phyloP scores from a whole-genome alignment of 2,329 filamentous ascomycete species.

The Sporothrix dimorphospora region DNA sequence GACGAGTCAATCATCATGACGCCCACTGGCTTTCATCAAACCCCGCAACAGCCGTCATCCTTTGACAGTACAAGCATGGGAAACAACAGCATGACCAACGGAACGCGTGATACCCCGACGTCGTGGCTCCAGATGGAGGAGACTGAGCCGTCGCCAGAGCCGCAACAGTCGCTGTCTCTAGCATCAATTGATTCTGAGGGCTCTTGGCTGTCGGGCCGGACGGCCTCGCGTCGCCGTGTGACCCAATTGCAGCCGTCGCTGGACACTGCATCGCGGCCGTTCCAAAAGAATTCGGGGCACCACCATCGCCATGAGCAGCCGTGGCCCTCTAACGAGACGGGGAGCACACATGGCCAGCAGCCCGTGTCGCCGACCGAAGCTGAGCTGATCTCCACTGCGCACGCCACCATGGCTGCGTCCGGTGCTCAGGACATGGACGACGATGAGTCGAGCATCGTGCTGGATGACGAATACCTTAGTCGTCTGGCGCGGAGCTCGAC shows the following conservation, averaged over 20 bases:
- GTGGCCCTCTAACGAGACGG: conserved; percentile 52
- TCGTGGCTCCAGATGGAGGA: conserved; percentile 45
- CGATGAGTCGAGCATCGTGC: conserved; percentile 58
- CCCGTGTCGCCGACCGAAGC: conserved; percentile 39
- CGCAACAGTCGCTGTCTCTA: conserved; percentile 79
- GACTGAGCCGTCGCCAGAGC: conserved; percentile 56
- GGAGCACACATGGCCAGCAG: conserved; percentile 48
- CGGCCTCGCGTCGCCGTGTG: conserved; percentile 47
- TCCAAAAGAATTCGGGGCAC: conserved; percentile 46
- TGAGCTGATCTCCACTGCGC: not conserved
- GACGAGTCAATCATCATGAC: conserved; percentile 33
- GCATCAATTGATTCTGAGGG: conserved; percentile 95
- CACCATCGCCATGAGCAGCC: conserved; percentile 51
- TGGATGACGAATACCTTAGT: conserved; percentile 76
- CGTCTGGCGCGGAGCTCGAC: conserved; percentile 46
- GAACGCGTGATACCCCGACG: conserved; percentile 49
- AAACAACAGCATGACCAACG: conserved; percentile 36
- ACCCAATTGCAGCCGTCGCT: conserved; percentile 46
- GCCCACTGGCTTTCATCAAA: conserved; percentile 36
- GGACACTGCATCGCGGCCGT: conserved; percentile 57
- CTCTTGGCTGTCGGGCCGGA: conserved; percentile 87
- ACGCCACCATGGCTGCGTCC: not conserved
- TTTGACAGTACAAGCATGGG: conserved; percentile 26
- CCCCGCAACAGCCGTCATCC: conserved; percentile 31
- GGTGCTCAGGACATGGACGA: conserved; percentile 56